Evolutionary conservation across 202 grass and related monocot genomes (phyloP), one percentile per base, ranked within the genome.

Genomic region (Bolboschoenoplectus hybrid): DNA sequence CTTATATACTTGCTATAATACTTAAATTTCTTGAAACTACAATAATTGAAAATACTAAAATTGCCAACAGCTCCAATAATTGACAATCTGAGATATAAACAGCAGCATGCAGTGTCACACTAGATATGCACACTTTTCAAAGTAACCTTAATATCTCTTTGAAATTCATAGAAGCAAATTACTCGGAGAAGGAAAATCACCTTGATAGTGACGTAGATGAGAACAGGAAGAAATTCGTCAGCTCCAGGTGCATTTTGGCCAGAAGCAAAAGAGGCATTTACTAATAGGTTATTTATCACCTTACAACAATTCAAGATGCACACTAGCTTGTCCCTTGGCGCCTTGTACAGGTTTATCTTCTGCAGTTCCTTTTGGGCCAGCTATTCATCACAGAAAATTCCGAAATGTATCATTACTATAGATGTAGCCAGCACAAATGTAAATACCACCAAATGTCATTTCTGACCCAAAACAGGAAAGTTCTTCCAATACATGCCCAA

Each of bases 151-250:
- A 72, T 75, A 26, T 10, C 20, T 78, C 85, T 46, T 40, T 82
- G 43, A 5, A 40, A n/a, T 57, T 78, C 35, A 40, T 78, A n/a
- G 14, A 44, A 43, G 12, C 6, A 38, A 78, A 56, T 3, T 58
- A 39, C 7, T 36, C 19, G 7, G 50, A 77, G 26, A 77, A 41
- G 14, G 51, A n/a, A n/a, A 84, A 84, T 70, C 9, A 84, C 96
- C 96, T 98, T 98, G 89, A 98, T 92, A 57, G 91, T 98, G 57
- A 98, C 91, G 67, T 94, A 98, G 82, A 98, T 96, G 10, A 98
- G 91, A 39, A 98, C 96, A 8, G 96, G 96, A 74, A 98, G 93
- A 63, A 98, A 96, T 89, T 98, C 93, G 14, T 98, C 96, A 84
- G 96, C 96, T 87, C 96, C 96, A 63, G 89, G 96, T 66, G 91